These are phyloP conservation scores for Aureobasidium sp. DNA, from an alignment of 2,329 filamentous ascomycete genomes.

Conservation along the genomic window DNA sequence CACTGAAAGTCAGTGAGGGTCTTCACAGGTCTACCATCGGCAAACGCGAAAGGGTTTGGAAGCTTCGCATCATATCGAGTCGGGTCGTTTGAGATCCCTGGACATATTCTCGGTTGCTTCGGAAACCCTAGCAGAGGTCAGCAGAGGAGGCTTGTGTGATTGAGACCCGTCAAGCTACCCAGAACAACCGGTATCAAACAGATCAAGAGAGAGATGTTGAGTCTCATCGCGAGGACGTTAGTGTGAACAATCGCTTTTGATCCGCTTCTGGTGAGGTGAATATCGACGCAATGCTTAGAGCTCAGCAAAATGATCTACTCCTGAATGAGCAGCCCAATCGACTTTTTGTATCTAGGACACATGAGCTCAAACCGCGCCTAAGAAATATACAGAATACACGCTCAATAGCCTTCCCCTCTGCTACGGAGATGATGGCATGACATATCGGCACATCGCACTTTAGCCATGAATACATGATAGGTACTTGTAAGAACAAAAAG, in stretches of 20 bases:
- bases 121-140: neutral
- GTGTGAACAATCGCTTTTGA: neutral
- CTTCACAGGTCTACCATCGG: slow-evolving; percentile 30
- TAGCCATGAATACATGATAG: neutral
- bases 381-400: neutral
- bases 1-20: slow-evolving; percentile 32
- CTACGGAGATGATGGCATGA: neutral
- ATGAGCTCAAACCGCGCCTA: neutral
- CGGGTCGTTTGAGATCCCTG: neutral
- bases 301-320: neutral
- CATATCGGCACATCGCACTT: neutral
- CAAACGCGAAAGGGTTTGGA: slow-evolving; percentile 35
- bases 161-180: neutral
- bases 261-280: neutral
- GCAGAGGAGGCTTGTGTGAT: neutral
- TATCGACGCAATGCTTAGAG: neutral
- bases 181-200: neutral
- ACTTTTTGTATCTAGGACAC: neutral
- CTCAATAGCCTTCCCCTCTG: neutral
- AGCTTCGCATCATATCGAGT: slow-evolving; percentile 18
- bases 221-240: neutral
- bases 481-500: neutral
- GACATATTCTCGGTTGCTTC: neutral
- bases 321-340: neutral
- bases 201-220: neutral